These are phyloP conservation scores for Phytopythium aichiense DNA, from an alignment of 352 stramenopile genomes.

Conservation along the genomic window DNA sequence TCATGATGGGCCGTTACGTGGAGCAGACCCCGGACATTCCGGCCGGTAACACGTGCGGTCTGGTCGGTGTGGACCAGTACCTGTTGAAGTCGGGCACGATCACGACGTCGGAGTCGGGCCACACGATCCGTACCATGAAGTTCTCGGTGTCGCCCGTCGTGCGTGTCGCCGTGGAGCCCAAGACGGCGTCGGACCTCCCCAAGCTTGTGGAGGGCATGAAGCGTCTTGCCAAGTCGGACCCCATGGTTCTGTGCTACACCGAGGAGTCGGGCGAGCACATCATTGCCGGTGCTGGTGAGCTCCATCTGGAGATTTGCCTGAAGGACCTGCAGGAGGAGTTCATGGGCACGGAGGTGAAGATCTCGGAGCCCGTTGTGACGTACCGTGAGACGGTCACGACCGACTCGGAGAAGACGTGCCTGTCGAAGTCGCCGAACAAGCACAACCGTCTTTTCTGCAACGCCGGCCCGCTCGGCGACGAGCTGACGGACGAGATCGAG, in stretches of 20 bases:
- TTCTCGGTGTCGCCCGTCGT: constrained; percentile 99
- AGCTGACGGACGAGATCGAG: constrained; percentile 97
- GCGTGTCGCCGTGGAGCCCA: constrained; percentile 98
- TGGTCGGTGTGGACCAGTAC: constrained; percentile 99
- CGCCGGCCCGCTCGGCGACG: constrained; percentile 87
- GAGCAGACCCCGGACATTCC: constrained; percentile 98
- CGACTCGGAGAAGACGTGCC: constrained; percentile 94
- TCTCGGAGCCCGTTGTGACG: constrained; percentile 98
- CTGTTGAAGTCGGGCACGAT: constrained; percentile 99
- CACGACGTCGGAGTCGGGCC: constrained; percentile 96
- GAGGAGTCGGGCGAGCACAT: constrained; percentile 99
- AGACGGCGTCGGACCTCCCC: constrained; percentile 98
- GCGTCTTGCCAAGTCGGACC: constrained; percentile 99
- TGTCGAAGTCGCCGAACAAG: constrained; percentile 99
- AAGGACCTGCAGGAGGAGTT: constrained; percentile 99
- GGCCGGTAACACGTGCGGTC: constrained; percentile 98
- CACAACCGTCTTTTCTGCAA: constrained; percentile 99
- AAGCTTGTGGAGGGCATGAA: constrained; percentile 99
- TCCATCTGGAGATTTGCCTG: constrained; percentile 99
- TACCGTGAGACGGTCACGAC: constrained; percentile 98
- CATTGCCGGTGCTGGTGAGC: constrained; percentile 98
- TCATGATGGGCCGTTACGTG: constrained; percentile 99
- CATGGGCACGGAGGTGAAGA: constrained; percentile 98
- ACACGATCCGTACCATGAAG: constrained; percentile 99
- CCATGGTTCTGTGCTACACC: constrained; percentile 99